Evolutionary conservation across 2,329 filamentous ascomycete genomes (phyloP).

Genomic region (Pyrenochaeta sp.): DNA sequence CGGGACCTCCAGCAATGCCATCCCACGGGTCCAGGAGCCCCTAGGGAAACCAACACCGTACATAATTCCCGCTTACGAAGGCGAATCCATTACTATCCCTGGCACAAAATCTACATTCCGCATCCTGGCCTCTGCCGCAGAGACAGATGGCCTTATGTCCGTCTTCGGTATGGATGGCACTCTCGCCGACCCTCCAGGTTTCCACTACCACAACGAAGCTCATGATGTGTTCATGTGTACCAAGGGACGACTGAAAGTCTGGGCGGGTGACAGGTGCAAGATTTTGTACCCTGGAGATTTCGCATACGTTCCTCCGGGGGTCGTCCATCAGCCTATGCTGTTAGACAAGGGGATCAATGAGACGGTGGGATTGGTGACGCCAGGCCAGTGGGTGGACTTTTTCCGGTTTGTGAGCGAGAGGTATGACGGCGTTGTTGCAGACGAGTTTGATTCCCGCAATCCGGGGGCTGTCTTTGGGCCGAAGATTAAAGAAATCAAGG

Average conservation of each 20-base stretch:
- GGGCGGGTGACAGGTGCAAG: constrained; percentile 24
- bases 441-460: constrained; percentile 24
- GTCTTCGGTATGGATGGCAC: constrained; percentile 27
- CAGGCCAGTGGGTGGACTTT: constrained; percentile 31
- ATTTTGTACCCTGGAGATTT: constrained; percentile 29
- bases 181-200: constrained; percentile 26
- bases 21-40: constrained; percentile 16
- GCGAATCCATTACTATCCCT: constrained; percentile 23
- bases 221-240: constrained; percentile 34
- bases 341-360: constrained; percentile 22
- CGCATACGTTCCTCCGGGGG: constrained; percentile 24
- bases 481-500: constrained; percentile 26
- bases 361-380: constrained; percentile 26
- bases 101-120: constrained; percentile 26
- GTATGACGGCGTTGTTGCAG: constrained; percentile 25
- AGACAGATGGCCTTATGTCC: constrained; percentile 24
- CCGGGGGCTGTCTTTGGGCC: constrained; percentile 18
- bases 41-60: constrained; percentile 20
- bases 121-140: constrained; percentile 23
- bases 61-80: constrained; percentile 25
- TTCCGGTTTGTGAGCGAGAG: constrained; percentile 26
- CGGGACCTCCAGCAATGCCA: neutral
- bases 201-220: constrained; percentile 29
- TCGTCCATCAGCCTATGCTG: constrained; percentile 27
- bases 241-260: constrained; percentile 24